Percentiles rank a stretch among this genome's conserved stretches.
These are phyloP conservation scores for Leptographium galeiforme DNA, from an alignment of 2,329 filamentous ascomycete species.

Conservation along the genomic window DNA sequence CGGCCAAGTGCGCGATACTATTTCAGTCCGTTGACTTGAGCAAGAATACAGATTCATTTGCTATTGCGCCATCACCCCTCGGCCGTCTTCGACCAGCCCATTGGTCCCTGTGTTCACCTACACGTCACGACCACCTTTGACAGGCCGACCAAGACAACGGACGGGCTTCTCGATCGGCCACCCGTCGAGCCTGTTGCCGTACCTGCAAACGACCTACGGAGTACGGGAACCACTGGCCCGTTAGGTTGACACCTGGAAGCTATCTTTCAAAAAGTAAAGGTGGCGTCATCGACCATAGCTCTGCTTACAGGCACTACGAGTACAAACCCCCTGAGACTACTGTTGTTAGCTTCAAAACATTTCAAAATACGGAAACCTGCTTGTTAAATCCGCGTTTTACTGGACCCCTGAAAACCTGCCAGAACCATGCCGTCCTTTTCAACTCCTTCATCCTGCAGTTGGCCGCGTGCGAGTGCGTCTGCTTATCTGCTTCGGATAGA, in stretches of 20 bases:
- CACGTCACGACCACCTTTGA: conserved; percentile 72
- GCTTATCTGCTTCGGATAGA: neutral
- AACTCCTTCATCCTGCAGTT: no score
- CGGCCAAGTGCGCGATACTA: no score
- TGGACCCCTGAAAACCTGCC: no score
- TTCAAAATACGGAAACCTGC: no score
- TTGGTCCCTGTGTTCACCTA: conserved; percentile 60
- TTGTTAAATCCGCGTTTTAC: no score
- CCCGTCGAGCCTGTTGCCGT: conserved; percentile 67
- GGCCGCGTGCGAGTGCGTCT: neutral
- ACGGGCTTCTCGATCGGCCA: conserved; percentile 66
- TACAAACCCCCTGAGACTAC: no score
- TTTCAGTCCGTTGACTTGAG: no score
- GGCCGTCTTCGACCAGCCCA: conserved; percentile 58
- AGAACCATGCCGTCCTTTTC: no score
- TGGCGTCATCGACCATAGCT: conserved; percentile 18
- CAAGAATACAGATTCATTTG: conserved; percentile 24
- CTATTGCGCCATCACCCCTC: conserved; percentile 66
- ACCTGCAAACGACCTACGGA: conserved; percentile 57
- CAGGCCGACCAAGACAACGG: conserved; percentile 70
- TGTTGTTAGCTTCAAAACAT: no score
- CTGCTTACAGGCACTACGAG: no score
- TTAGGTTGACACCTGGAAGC: conserved; percentile 71
- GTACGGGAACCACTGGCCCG: conserved; percentile 69
- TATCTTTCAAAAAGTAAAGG: conserved; percentile 63